phyloP scores from a whole-genome alignment of 148 eudicot species.

The Rhododendron henanense region DNA sequence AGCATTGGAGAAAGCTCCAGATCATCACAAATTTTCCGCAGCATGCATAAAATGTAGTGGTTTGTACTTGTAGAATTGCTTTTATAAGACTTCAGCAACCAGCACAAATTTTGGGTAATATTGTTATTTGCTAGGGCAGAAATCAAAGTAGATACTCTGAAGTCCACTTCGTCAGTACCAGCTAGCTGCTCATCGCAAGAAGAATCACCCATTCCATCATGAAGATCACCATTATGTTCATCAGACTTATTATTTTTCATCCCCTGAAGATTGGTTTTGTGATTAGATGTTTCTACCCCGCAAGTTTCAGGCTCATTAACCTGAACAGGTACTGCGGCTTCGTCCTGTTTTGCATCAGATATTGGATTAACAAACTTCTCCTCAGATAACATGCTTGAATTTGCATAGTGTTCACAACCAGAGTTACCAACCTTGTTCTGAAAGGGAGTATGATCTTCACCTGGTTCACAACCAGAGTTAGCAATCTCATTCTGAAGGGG shows the following conservation, averaged over 20 bases:
- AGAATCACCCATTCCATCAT: constrained; percentile 44
- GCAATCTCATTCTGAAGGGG: constrained; percentile 23
- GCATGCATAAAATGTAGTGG: constrained; percentile 69
- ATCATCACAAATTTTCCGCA: constrained; percentile 84
- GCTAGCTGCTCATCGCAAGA: constrained; percentile 71
- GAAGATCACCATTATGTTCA: constrained; percentile 30
- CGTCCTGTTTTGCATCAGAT: constrained; percentile 32
- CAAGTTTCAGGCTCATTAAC: constrained; percentile 28
- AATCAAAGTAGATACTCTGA: constrained; percentile 67
- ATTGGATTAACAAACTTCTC: constrained; percentile 23
- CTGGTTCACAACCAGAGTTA: constrained; percentile 22
- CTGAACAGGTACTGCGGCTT: constrained; percentile 12
- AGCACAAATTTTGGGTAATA: constrained; percentile 64
- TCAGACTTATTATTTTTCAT: constrained; percentile 30
- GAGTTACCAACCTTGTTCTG: constrained; percentile 29
- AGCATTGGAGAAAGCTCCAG: constrained; percentile 94
- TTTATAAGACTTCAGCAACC: constrained; percentile 87
- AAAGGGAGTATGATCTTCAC: constrained; percentile 29
- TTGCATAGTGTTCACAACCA: constrained; percentile 23
- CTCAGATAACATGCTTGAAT: constrained; percentile 18
- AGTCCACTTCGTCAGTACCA: constrained; percentile 71
- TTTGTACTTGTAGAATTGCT: constrained; percentile 75
- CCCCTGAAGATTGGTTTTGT: constrained; percentile 22
- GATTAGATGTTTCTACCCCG: constrained; percentile 23
- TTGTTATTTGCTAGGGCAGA: constrained; percentile 62